Base-by-base conservation (phyloP, 1,284 basidiomycete genomes). In the Ustilago nuda region DNA sequence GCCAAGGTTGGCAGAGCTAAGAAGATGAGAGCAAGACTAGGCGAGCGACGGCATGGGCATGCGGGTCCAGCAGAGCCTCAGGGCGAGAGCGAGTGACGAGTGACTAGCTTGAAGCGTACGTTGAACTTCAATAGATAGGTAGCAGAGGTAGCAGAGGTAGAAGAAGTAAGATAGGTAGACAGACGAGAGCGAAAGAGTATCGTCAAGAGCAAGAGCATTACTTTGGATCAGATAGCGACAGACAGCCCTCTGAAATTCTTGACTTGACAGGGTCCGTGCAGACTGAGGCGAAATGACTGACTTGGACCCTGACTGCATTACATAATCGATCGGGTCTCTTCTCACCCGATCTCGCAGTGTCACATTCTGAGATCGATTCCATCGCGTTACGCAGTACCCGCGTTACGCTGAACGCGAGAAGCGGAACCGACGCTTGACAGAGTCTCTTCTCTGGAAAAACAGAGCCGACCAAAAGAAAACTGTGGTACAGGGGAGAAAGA, bases 281-380 rank as follows among this genome's bases (percentile, higher is more conserved):
- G 48, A 50, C 23, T 32, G 23, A 27, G 23, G 23, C 3, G 23
- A 50, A 50, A 17, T 50, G 48, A 50, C 51, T 53, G 51, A 33
- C 19, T 54, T 71, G 68, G 68, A 71, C 68, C 68, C 68, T 71
- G 55, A 37, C 19, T 61, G 61, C 66, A 68, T 61, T 61, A 35
- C 48, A 39, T 27, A 33, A 23, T 55, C 37, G n/a, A 50, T 58
- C 46, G 56, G 56, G 33, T 35, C n/a, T 13, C 27, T 23, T 8
- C 4, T 32, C 37, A 32, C 39, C 39, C 39, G 39, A 41, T 41
- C 39, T 17, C 0, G 13, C 1, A 7, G 8, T 15, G 5, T 8
- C n/a, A 19, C 43, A 19, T 19, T 45, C 19, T 19, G 43, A 17
- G 43, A 45, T 19, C 43, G n/a, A n/a, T 19, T n/a, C 43, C 8